Evolutionary conservation across 164 flowering plant species (phyloP), one percentile per base, ranked within the genome.

Genomic region (Warburgia ugandensis): DNA sequence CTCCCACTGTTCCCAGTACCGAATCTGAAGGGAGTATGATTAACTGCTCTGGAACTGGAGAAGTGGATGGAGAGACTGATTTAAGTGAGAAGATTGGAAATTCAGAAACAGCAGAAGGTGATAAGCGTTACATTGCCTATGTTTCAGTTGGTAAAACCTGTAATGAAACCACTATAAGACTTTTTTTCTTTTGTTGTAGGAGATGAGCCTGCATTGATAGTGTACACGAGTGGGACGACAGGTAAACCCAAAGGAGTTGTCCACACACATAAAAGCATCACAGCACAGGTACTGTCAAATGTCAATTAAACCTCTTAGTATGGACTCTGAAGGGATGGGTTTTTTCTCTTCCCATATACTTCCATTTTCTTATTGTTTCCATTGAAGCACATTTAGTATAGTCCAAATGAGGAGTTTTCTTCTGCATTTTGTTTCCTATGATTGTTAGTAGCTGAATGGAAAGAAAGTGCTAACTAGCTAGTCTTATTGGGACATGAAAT

Each of bases 201-300:
- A 25, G 95, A 80, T 29, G 77, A 78, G 32, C 80, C 92, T 16
- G 97, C 99, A 45, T 64, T 94, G 48, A 77, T 94, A 50, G 52
- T 94, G 6, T 94, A 94, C 68, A 94, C 99, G 21, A 94, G 99
- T 73, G 99, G 99, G 32, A 94, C 99, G 32, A 94, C 99, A 20
- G 99, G 99, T n/a, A 94, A 83, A 73, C 99, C 99, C 31, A 94
- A 94, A 76, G 99, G 99, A 40, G 99, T 76, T 58, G 89, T 94
- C 50, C 99, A 94, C 66, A 94, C 99, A 3, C 97, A 86, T 63
- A 67, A 65, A 53, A 70, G 97, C 61, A 74, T 94, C 43, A 59
- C 39, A 55, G 72, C 99, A 29, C 99, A 94, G 97, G 99, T 86
- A 69, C 17, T 38, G 9, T 46, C 12, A 11, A 22, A 42, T 29